Evolutionary conservation across 352 stramenopile genomes (phyloP).

Genomic region (Phytopythium ostracodes): DNA sequence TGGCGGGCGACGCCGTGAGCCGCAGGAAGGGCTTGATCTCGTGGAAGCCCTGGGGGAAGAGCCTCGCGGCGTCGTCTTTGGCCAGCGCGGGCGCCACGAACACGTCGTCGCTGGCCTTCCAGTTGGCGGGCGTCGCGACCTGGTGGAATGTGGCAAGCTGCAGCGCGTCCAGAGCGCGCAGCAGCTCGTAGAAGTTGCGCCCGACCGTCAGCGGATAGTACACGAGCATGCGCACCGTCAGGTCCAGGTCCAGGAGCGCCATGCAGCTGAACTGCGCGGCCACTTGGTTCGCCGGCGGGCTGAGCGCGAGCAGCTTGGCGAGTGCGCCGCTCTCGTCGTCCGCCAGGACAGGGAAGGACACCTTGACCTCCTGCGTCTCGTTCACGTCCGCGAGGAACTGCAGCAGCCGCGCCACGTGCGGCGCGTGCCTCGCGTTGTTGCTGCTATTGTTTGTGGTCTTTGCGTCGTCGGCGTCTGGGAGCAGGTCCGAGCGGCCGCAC

Average conservation of each 20-base stretch:
- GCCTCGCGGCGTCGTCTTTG: constrained; percentile 59
- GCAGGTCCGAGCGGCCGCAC: background rate
- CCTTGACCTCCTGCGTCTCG: constrained; percentile 75
- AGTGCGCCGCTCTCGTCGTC: constrained; percentile 57
- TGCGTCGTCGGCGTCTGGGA: constrained; percentile 20
- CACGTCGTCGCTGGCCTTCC: constrained; percentile 84
- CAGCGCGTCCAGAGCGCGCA: constrained; percentile 64
- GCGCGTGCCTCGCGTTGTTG: background rate
- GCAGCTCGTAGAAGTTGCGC: constrained; percentile 79
- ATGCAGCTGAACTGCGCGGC: constrained; percentile 62
- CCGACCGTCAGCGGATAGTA: constrained; percentile 70
- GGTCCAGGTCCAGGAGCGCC: constrained; percentile 68
- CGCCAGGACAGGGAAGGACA: constrained; percentile 66
- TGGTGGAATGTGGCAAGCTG: constrained; percentile 74
- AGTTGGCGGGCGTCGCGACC: constrained; percentile 79
- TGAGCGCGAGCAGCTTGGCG: constrained; percentile 33
- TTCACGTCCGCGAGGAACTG: constrained; percentile 71
- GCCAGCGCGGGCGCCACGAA: constrained; percentile 74
- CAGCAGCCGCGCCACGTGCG: constrained; percentile 18
- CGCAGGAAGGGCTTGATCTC: constrained; percentile 80
- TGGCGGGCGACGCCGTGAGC: constrained; percentile 64
- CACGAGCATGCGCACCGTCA: constrained; percentile 55
- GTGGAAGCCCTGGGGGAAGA: constrained; percentile 80
- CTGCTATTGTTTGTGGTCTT: constrained; percentile 2
- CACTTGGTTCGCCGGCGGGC: constrained; percentile 40